Evolutionary conservation across 2,329 filamentous ascomycete species (phyloP).

Genomic region (Aspergillus fumigatiaffinis): DNA sequence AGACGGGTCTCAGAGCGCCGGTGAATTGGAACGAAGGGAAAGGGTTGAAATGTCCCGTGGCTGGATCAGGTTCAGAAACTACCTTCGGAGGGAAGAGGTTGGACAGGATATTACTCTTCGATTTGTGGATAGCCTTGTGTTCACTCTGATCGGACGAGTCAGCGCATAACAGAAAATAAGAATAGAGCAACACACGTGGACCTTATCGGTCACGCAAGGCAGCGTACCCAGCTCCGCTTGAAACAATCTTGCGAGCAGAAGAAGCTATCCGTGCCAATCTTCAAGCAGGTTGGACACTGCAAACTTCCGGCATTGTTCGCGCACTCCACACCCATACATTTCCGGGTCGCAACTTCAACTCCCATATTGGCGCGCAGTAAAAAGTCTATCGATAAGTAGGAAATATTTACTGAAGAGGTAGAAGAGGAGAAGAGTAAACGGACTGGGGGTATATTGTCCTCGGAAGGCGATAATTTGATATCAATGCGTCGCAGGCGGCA

Average conservation of each 20-base stretch:
- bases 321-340: slow-evolving; percentile 78
- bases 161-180: slow-evolving; percentile 4
- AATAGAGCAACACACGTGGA: slow-evolving; percentile 13
- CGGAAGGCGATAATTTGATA: not conserved
- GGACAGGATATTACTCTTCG: slow-evolving; percentile 70
- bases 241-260: slow-evolving; percentile 99
- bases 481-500: not conserved
- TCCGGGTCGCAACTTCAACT: slow-evolving; percentile 33
- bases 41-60: slow-evolving; percentile 83
- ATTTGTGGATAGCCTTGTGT: slow-evolving; percentile 83
- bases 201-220: slow-evolving; percentile 25
- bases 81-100: slow-evolving; percentile 72
- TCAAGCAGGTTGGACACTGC: slow-evolving; percentile 93
- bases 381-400: not conserved
- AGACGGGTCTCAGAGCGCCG: slow-evolving; percentile 78
- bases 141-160: slow-evolving; percentile 53
- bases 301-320: slow-evolving; percentile 78
- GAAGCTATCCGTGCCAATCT: slow-evolving; percentile 83
- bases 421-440: not conserved
- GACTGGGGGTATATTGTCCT: not conserved
- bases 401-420: not conserved
- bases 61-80: slow-evolving; percentile 88
- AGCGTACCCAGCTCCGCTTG: slow-evolving; percentile 91
- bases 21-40: slow-evolving; percentile 85
- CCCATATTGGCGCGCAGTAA: slow-evolving; percentile 16